Base-by-base conservation (phyloP, 345 rosid genomes). In the Gynandropsis gynandra region DNA sequence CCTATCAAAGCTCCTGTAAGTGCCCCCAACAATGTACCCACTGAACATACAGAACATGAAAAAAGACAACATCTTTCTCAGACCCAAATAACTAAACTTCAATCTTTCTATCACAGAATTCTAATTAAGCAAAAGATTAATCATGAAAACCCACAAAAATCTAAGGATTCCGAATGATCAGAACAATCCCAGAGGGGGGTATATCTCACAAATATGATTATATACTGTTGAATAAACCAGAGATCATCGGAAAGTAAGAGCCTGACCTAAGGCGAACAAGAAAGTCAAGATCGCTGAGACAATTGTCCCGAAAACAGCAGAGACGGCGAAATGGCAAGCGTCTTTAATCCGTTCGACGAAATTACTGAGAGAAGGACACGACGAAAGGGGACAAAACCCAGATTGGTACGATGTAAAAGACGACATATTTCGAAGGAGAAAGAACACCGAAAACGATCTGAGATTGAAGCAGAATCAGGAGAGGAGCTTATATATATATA, bases 1-100 rank as follows among this genome's bases (percentile, higher is more conserved):
- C 99, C 99, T 46, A 93, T 93, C 68, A 93, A 68, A 67, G 99
- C 99, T 54, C 99, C 99, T 4, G 99, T 93, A 77, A 93, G 66
- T 62, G 97, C 97, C 24, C 99, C 99, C 54, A 93, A 81, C 74
- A 93, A 75, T 53, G 97, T 88, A 9, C 99, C 97, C 14, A 93
- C 99, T 93, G 80, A 67, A 70, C 8, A 63, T 43, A 53, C 27
- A 16, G 5, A 42, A 42, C 17, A 42, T 5, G 29, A 24, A 27
- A 1, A 54, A 55, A 42, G 44, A 27, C 17, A 54, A 29, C 52
- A 54, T 20, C 57, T 49, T 54, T 48, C 4, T 60, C n/a, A 59
- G 57, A 47, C 15, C 41, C 11, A 1, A 37, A 2, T 1, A 13
- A 2, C 15, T 2, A 37, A 37, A 9, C 9, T 37, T 37, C 15